Base-by-base conservation (phyloP, 192 early-diverging fungal species). In the Gryganskiella cystojenkinii region DNA sequence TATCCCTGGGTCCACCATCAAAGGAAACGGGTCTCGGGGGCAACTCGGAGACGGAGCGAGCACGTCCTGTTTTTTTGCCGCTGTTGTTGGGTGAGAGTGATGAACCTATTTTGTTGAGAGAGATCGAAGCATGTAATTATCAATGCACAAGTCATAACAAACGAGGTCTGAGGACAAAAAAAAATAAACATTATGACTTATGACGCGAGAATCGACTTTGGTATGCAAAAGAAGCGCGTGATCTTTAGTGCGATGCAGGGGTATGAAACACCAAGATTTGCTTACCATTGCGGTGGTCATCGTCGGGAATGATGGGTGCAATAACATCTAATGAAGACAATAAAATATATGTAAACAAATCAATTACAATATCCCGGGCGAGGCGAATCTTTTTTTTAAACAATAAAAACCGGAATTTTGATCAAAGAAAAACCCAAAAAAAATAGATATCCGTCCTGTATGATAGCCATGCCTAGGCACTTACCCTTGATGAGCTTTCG, bases 21-120 rank as follows among this genome's bases (percentile, higher is more conserved):
- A 78, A 78, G 4, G 67, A 69, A 14, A 66, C 47, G 9, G 74
- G 74, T 37, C 74, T 53, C 13, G 74, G 74, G n/a, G 74, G 74
- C 14, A 69, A 43, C 27, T 78, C 74, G 14, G 74, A 78, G 5
- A 64, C 61, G 24, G 74, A 78, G 10, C 74, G 65, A 40, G n/a
- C 47, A 30, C 74, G 74, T 20, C 72, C 72, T 31, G 59, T 31
- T 17, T 46, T 45, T 14, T 60, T 78, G 24, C 22, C 34, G 11
- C 34, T 20, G 46, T 13, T 58, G 17, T 30, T 72, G 46, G 35
- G 61, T 1, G 73, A 44, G 17, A 65, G 44, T 5, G 56, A 40
- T 20, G 65, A 56, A 20, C 51, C 71, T 75, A 66, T 46, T 22
- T n/a, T n/a, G n/a, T 19, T 20, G 20, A 70, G 31, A n/a, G 15